These are phyloP conservation scores for Globisporangium heterothallicum DNA, from an alignment of 352 stramenopile genomes.

Conservation along the genomic window DNA sequence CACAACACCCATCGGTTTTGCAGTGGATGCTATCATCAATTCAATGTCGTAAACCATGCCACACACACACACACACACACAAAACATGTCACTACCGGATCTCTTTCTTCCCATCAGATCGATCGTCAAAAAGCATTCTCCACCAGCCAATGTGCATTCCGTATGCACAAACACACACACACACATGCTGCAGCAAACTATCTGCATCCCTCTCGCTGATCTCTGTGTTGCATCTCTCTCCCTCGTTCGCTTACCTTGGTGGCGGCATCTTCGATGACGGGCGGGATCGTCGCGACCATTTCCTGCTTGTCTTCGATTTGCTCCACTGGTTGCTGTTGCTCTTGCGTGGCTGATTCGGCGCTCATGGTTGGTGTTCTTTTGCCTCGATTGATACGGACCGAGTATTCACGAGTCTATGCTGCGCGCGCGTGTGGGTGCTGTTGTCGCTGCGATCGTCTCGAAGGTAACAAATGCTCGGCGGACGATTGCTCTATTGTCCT, in stretches of 20 bases:
- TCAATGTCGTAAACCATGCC: not conserved
- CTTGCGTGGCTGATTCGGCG: slow-evolving; percentile 22
- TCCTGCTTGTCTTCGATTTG: slow-evolving; percentile 28
- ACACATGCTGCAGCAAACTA: too few species aligned
- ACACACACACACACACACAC: slow-evolving; percentile 14
- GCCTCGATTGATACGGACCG: too few species aligned
- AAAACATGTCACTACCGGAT: not conserved
- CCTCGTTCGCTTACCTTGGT: slow-evolving; percentile 39
- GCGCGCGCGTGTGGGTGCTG: not conserved
- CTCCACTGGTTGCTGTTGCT: slow-evolving; percentile 24
- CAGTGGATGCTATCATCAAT: slow-evolving; percentile 56
- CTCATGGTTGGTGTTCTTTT: slow-evolving; percentile 26
- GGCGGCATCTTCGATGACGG: slow-evolving; percentile 34
- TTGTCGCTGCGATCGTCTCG: too few species aligned
- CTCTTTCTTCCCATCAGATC: too few species aligned
- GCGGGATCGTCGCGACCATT: slow-evolving; percentile 25
- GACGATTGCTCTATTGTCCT: slow-evolving; percentile 2
- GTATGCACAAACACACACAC: not conserved
- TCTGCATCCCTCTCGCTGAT: too few species aligned
- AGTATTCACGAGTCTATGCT: not conserved
- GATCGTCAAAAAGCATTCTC: not conserved
- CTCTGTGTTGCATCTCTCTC: not conserved
- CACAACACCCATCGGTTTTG: slow-evolving; percentile 87
- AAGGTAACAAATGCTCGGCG: too few species aligned
- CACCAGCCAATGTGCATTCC: slow-evolving; percentile 8